Conservation (phyloP, 495 filamentous ascomycete genomes). For the Physcia stellaris region DNA sequence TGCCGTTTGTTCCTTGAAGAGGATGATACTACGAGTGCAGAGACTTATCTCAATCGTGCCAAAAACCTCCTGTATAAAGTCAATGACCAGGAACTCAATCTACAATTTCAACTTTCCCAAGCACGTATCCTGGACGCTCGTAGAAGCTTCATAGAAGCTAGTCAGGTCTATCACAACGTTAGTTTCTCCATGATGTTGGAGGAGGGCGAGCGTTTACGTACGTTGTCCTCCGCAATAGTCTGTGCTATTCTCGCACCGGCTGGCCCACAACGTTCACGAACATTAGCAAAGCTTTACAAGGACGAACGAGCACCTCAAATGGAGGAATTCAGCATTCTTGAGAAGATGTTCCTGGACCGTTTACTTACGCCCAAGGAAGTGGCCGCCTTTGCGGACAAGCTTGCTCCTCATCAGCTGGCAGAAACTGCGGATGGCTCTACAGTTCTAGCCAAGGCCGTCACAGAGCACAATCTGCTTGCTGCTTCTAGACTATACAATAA, state of each 20-base stretch:
- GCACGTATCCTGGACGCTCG: conserved; percentile 87
- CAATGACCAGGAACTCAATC: conserved; percentile 50
- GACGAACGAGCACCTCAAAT: conserved; percentile 70
- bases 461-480: conserved; percentile 88
- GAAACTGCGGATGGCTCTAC: conserved; percentile 78
- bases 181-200: conserved; percentile 61
- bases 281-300: conserved; percentile 76
- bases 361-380: conserved; percentile 71
- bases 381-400: conserved; percentile 62
- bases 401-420: conserved; percentile 81
- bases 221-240: conserved; percentile 76
- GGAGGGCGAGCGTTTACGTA: conserved; percentile 72
- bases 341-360: conserved; percentile 95
- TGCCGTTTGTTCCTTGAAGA: conserved; percentile 89
- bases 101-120: conserved; percentile 82
- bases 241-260: conserved; percentile 92
- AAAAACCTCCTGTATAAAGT: conserved; percentile 81
- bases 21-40: conserved; percentile 76
- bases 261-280: conserved; percentile 68
- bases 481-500: conserved; percentile 80
- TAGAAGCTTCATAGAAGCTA: conserved; percentile 81
- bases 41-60: conserved; percentile 78
- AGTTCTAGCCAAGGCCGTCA: conserved; percentile 84
- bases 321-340: conserved; percentile 74
- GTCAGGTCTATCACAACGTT: conserved; percentile 73